Evolutionary conservation across 1,284 basidiomycete species (phyloP).

Genomic region (Cerioporus squamosus): DNA sequence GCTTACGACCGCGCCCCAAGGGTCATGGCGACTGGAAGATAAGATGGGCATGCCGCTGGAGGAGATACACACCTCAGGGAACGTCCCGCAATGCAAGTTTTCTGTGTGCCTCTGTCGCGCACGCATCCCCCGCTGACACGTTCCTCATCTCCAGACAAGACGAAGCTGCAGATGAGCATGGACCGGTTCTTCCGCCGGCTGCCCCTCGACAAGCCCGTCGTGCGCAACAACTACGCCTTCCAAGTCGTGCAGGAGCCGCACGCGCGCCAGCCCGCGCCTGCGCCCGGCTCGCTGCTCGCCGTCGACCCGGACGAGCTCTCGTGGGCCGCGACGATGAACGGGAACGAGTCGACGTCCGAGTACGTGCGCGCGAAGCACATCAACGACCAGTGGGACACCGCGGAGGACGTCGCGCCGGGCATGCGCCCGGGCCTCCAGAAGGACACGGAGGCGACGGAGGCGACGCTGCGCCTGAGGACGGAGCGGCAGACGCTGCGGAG

Average conservation of each 20-base stretch:
- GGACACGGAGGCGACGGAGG: slow-evolving; percentile 34
- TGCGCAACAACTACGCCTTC: slow-evolving; percentile 75
- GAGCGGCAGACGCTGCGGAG: slow-evolving; percentile 79
- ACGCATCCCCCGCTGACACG: not conserved
- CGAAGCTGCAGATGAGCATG: slow-evolving; percentile 68
- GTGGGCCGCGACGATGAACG: slow-evolving; percentile 70
- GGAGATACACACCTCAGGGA: slow-evolving; percentile 71
- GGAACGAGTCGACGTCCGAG: slow-evolving; percentile 56
- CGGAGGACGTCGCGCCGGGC: not conserved
- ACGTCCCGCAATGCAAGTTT: slow-evolving; percentile 72
- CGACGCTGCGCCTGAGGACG: slow-evolving; percentile 61
- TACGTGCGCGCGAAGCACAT: slow-evolving; percentile 30
- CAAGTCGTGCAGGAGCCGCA: slow-evolving; percentile 49
- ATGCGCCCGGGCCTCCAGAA: slow-evolving; percentile 11
- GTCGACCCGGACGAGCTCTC: slow-evolving; percentile 68
- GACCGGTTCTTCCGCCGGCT: slow-evolving; percentile 73
- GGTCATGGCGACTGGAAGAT: slow-evolving; percentile 79
- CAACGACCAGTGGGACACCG: slow-evolving; percentile 19
- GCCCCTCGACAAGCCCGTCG: slow-evolving; percentile 68
- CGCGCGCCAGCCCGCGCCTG: slow-evolving; percentile 20
- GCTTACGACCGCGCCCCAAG: slow-evolving; percentile 37
- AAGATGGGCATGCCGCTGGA: slow-evolving; percentile 77
- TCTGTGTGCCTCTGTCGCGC: not conserved
- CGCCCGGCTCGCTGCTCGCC: slow-evolving; percentile 24
- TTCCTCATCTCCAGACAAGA: slow-evolving; percentile 48